Evolutionary conservation across 352 stramenopile genomes (phyloP).

Genomic region (Globisporangium yorkense): DNA sequence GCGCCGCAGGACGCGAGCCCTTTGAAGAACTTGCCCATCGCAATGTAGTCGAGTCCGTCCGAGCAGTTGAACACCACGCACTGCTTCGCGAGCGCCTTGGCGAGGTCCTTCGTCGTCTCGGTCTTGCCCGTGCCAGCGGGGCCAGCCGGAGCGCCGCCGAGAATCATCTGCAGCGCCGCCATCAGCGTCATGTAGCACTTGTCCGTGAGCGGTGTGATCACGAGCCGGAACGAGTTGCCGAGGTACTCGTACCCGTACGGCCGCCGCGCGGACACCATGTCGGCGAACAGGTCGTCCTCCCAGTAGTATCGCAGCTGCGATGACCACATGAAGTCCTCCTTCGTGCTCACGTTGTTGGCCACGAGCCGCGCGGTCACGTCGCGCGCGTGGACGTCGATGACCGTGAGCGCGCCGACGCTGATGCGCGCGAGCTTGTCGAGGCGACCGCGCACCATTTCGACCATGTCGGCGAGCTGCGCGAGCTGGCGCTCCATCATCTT

Average conservation of each 20-base stretch:
- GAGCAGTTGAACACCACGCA: slow-evolving; percentile 96
- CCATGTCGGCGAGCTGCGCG: slow-evolving; percentile 92
- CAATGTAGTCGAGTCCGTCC: slow-evolving; percentile 93
- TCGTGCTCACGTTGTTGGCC: slow-evolving; percentile 75
- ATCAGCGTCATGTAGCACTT: slow-evolving; percentile 96
- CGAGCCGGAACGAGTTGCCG: slow-evolving; percentile 91
- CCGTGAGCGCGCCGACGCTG: slow-evolving; percentile 90
- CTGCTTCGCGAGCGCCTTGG: slow-evolving; percentile 92
- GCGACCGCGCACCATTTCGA: slow-evolving; percentile 87
- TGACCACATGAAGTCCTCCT: slow-evolving; percentile 93
- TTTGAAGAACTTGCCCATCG: slow-evolving; percentile 94
- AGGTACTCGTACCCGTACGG: slow-evolving; percentile 95
- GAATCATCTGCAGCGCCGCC: slow-evolving; percentile 93
- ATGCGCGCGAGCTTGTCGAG: slow-evolving; percentile 89
- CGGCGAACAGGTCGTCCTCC: slow-evolving; percentile 76
- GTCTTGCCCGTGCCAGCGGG: slow-evolving; percentile 93
- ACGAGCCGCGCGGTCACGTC: slow-evolving; percentile 90
- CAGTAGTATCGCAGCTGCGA: slow-evolving; percentile 96
- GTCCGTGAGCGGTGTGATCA: slow-evolving; percentile 94
- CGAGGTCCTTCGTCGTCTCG: slow-evolving; percentile 92
- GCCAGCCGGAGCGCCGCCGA: slow-evolving; percentile 89
- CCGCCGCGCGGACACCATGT: slow-evolving; percentile 89
- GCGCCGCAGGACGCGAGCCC: slow-evolving; percentile 89
- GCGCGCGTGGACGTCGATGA: slow-evolving; percentile 94
- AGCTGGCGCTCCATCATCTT: slow-evolving; percentile 90